Evolutionary conservation across 2,329 filamentous ascomycete genomes (phyloP), one percentile per base, ranked within the genome.

Genomic region (Didymella keratinophila): DNA sequence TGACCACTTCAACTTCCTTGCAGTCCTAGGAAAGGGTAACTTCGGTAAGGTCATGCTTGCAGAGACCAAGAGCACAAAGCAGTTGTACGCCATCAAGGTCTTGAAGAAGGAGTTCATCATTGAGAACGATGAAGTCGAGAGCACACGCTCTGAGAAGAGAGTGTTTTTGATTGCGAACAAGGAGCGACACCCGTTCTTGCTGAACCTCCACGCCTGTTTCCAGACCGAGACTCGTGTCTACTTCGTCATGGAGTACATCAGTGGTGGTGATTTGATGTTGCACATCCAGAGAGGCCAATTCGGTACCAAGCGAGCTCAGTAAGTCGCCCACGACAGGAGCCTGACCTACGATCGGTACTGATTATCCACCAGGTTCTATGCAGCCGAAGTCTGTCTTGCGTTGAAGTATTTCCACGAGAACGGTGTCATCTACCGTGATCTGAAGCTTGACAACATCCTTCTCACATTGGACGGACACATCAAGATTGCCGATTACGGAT

Each of bases 61-160:
- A 2, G 96, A 99, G 80, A 97, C 95, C 1, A 99, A 99, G 83
- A 88, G 88, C 54, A 88, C 91, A 10, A 92, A 93, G 78, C 91
- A 94, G 77, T 83, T 99, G 8, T 99, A 98, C 76, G 95, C 95
- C 56, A 99, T 99, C 79, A 99, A 99, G 80, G 95, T 99, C 36
- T 82, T 99, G 68, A 99, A 99, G 86, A 99, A 99, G 81, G 95
- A 99, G 78, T 99, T 99, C 77, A 99, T 99, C 74, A 99, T 99
- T 62, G 96, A 99, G 76, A 97, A 99, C 66, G 95, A 99, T 74
- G 95, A 99, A 81, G 95, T 99, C 8, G 95, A 99, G 78, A 98
- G 94, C 78, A 97, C 93, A 41, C 88, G 94, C 64, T 99, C 95
- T 0, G 95, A 99, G 79, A 99, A 99, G 85, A 87, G 95, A 64